Percentiles rank a stretch among this genome's conserved stretches.
These are phyloP conservation scores for Brassica balearica DNA, from an alignment of 441 rosid species.

Conservation along the genomic window DNA sequence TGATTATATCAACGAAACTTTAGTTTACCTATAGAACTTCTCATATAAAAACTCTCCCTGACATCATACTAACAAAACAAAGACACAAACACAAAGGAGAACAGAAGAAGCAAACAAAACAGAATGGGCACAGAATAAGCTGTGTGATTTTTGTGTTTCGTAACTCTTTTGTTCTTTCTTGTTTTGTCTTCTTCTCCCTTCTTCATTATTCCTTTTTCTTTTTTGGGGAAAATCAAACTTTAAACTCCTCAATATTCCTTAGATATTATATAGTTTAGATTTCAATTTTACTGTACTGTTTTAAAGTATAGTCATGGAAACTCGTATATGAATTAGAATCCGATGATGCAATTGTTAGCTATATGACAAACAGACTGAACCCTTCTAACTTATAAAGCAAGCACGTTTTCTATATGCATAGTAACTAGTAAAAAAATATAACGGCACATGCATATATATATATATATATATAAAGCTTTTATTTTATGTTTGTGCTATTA, in stretches of 20 bases:
- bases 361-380: neutral
- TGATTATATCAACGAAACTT: constrained; percentile 16
- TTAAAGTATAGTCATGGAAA: constrained; percentile 12
- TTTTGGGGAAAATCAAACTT: constrained; percentile 21
- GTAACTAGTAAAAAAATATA: constrained; percentile 31
- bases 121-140: constrained; percentile 51
- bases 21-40: constrained; percentile 16
- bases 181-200: constrained; percentile 68
- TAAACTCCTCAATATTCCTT: constrained; percentile 27
- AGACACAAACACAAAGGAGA: constrained; percentile 52
- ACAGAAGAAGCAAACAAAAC: constrained; percentile 50
- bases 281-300: neutral
- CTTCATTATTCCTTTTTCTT: constrained; percentile 49
- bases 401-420: constrained; percentile 42
- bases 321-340: neutral
- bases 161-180: constrained; percentile 62
- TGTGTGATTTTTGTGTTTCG: constrained; percentile 45
- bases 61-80: constrained; percentile 44
- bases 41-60: constrained; percentile 35
- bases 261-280: neutral
- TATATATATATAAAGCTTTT: constrained; percentile 21
- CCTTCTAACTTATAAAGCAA: constrained; percentile 18
- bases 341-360: constrained; percentile 1
- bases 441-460: constrained; percentile 35
- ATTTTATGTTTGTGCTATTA: constrained; percentile 8